Percentiles rank a stretch among this genome's conserved stretches.
Conservation (phyloP, 257 asterid species). For the Ilex aquifolium region DNA sequence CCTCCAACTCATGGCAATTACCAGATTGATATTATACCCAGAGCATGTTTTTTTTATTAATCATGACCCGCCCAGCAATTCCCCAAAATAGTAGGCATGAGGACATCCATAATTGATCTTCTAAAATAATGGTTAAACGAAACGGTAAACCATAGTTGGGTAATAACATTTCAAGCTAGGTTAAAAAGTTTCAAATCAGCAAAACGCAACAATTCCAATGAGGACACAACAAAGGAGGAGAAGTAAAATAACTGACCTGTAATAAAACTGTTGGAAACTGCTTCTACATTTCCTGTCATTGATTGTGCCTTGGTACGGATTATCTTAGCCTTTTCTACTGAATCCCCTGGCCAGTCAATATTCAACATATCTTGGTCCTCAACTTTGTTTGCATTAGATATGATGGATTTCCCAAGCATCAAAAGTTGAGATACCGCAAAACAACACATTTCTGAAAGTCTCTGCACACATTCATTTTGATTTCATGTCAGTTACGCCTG, state of each 20-base stretch:
- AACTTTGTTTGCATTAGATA: constrained; percentile 51
- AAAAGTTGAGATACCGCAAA: constrained; percentile 75
- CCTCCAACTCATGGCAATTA: too few species aligned
- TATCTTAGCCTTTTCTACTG: constrained; percentile 73
- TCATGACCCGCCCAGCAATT: too few species aligned
- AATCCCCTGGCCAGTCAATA: constrained; percentile 87
- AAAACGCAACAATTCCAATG: too few species aligned
- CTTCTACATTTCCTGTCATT: constrained; percentile 63
- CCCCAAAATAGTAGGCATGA: too few species aligned
- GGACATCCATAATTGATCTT: too few species aligned
- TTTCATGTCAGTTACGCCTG: constrained; percentile 9
- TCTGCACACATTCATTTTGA: constrained; percentile 37
- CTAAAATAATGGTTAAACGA: too few species aligned
- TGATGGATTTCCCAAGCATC: constrained; percentile 78
- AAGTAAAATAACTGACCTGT: constrained; percentile 44
- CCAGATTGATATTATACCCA: too few species aligned
- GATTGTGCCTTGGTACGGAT: constrained; percentile 58
- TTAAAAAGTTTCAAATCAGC: too few species aligned
- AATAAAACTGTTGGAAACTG: constrained; percentile 63
- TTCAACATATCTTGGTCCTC: constrained; percentile 45
- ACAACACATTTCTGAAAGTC: constrained; percentile 97
- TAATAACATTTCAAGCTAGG: too few species aligned
- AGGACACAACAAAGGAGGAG: neutral
- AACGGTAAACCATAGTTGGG: too few species aligned
- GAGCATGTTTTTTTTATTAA: too few species aligned